Percentiles rank a stretch among this genome's conserved stretches.
Evolutionary conservation across 1,284 basidiomycete genomes (phyloP).

Genomic region (Trametes pubescens): DNA sequence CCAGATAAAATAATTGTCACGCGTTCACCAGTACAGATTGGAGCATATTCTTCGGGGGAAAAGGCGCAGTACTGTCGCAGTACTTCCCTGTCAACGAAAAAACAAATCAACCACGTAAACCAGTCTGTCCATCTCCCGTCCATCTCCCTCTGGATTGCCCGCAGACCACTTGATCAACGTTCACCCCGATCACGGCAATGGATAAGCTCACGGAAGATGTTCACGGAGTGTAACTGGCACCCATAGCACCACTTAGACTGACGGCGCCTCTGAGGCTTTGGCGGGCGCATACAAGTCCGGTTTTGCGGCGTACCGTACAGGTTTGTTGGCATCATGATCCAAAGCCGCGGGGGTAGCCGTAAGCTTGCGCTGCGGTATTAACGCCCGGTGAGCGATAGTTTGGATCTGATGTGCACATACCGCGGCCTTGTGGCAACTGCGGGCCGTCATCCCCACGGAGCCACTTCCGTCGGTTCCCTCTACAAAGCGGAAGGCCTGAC

Average conservation of each 20-base stretch:
- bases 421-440: constrained; percentile 1
- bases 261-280: not conserved
- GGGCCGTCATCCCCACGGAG: constrained; percentile 2
- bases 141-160: no score
- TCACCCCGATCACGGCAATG: no score
- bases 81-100: no score
- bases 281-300: not conserved
- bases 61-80: no score
- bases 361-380: not conserved
- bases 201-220: no score
- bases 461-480: no score
- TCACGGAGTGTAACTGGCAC: not conserved
- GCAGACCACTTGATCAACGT: no score
- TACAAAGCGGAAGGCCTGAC: constrained; percentile 1
- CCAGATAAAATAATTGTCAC: no score
- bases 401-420: not conserved
- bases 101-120: no score
- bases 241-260: not conserved
- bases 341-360: not conserved
- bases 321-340: not conserved
- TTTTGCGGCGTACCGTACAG: constrained; percentile 1
- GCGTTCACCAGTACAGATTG: no score
- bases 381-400: not conserved
- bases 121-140: no score
- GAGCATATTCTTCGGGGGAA: no score